Base-by-base conservation (phyloP, 2,329 filamentous ascomycete genomes). In the Fonsecaea nubica region DNA sequence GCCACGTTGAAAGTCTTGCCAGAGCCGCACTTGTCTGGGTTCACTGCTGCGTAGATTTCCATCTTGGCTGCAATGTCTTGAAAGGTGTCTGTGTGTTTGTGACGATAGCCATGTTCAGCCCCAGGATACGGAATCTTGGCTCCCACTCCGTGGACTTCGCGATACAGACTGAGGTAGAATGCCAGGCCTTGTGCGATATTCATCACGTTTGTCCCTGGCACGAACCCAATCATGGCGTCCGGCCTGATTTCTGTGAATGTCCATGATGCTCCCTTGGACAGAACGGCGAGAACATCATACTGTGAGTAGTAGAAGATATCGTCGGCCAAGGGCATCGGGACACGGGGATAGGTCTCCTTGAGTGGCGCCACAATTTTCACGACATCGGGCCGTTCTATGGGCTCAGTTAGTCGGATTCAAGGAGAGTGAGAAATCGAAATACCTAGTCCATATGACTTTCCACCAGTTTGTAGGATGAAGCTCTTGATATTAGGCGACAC, bases 401-500 rank as follows among this genome's bases (percentile, higher is more conserved):
- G 6, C 2, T 30, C 13, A 10, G 18, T 58, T 33, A 45, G n/a
- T 36, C 4, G 15, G 30, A 3, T 25, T 32, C n/a, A 32, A 4
- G 13, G 10, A n/a, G 35, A 12, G 32, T 5, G 3, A 12, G 6
- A 32, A 18, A 5, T n/a, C 30, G n/a, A 30, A 13, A 53, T 63
- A 66, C 60, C 64, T 25, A 78, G 74, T 15, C 78, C 78, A 63
- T 80, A 80, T 18, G 77, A 76, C 60, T 79, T 80, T 4, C 77
- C 78, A 9, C 78, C 79, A 2, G 77, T 77, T 10, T 77, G 72
- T 42, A 76, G 76, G 8, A 75, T 71, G 50, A 79, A 68, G 59
- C 76, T 78, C 36, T 72, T 56, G n/a, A 80, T 70, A 2, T 71
- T 71, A 0, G 71, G 66, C 7, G 74, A 75, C 3, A 78, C 64